These are phyloP conservation scores for Hemisphaericaspora subhashii DNA, from an alignment of 1,139 yeast genomes.

Conservation along the genomic window DNA sequence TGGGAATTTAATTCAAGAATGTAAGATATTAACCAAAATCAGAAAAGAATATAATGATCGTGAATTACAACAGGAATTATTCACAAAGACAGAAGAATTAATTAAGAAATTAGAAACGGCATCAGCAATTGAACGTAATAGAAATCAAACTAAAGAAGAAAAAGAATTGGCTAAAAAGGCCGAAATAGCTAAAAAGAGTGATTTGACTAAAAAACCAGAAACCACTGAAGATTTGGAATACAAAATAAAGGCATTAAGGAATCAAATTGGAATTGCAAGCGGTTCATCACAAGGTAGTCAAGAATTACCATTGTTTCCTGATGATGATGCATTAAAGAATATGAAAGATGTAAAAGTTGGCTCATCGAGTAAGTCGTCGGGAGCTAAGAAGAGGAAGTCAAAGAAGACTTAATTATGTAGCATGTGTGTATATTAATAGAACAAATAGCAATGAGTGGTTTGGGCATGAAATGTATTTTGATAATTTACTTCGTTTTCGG, in stretches of 20 bases:
- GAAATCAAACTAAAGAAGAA: constrained; percentile 23
- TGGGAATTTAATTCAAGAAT: constrained; percentile 72
- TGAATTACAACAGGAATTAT: constrained; percentile 62
- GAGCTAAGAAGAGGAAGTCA: constrained; percentile 3
- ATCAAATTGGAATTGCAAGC: constrained; percentile 18
- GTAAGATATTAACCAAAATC: constrained; percentile 57
- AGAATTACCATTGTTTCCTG: constrained; percentile 32
- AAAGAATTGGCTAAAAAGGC: constrained; percentile 18
- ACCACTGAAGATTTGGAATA: constrained; percentile 36
- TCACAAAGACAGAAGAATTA: constrained; percentile 56
- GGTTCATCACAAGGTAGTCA: constrained; percentile 10
- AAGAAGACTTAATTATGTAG: constrained; percentile 1
- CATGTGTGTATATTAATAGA: neutral
- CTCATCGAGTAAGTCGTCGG: neutral
- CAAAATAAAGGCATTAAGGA: constrained; percentile 31
- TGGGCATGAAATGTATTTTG: too few species aligned
- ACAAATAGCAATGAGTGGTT: too few species aligned
- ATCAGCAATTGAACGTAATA: constrained; percentile 65
- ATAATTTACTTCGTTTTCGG: too few species aligned
- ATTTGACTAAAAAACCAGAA: constrained; percentile 33
- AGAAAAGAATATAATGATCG: constrained; percentile 65
- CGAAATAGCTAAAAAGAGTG: constrained; percentile 23
- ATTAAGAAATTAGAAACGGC: constrained; percentile 65
- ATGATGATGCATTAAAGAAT: constrained; percentile 11
- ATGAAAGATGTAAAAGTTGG: constrained; percentile 4